Evolutionary conservation across 768 basidiomycete species (phyloP).

Genomic region (Trametopsis cervina): DNA sequence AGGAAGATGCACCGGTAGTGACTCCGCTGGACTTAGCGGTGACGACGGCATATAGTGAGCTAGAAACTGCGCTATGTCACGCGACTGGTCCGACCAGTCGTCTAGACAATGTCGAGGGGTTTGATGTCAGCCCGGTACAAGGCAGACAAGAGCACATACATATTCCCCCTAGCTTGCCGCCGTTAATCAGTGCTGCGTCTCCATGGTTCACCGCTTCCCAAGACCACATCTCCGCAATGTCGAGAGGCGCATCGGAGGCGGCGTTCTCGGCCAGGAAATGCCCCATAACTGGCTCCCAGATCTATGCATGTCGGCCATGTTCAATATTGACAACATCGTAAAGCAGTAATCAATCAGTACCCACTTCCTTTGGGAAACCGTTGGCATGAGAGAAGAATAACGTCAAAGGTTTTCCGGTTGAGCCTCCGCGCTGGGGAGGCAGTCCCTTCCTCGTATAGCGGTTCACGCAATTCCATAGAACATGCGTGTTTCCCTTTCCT

Average conservation of each 20-base stretch:
- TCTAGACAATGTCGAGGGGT: conserved; percentile 31
- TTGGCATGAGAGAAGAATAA: conserved; percentile 80
- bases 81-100: conserved; percentile 71
- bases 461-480: conserved; percentile 68
- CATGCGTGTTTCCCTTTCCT: conserved; percentile 19
- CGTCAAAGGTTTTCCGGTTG: conserved; percentile 43
- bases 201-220: conserved; percentile 85
- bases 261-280: conserved; percentile 41
- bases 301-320: conserved; percentile 34
- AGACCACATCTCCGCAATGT: conserved; percentile 71
- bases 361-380: conserved; percentile 84
- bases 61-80: conserved; percentile 77
- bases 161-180: conserved; percentile 42
- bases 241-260: conserved; percentile 15
- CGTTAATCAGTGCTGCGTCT: conserved; percentile 74
- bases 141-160: conserved; percentile 35
- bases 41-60: conserved; percentile 53
- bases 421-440: conserved; percentile 3
- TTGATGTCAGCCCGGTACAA: background rate
- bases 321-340: background rate
- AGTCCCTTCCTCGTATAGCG: conserved; percentile 48
- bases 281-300: conserved; percentile 67
- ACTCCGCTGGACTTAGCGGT: background rate
- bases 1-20: conserved; percentile 47
- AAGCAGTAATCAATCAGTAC: background rate